Conservation (phyloP, 768 basidiomycete genomes). For the Leccinellum albellum region DNA sequence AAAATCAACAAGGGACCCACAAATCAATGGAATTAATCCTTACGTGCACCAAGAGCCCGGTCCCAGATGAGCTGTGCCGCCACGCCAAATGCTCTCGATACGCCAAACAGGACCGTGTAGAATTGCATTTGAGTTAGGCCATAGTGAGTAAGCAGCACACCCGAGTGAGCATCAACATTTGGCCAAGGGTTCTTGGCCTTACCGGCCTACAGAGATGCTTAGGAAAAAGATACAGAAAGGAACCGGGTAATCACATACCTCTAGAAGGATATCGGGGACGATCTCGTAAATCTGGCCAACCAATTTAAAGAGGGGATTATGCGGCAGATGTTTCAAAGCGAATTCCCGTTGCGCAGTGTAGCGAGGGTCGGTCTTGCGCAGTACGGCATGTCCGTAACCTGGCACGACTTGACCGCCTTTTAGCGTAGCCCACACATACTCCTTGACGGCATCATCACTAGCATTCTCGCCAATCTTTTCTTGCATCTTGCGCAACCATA, state of each 20-base stretch:
- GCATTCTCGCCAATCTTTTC: constrained; percentile 80
- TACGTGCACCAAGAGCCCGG: constrained; percentile 86
- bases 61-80: constrained; percentile 91
- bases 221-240: background rate
- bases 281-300: constrained; percentile 86
- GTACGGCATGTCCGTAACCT: constrained; percentile 84
- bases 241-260: constrained; percentile 40
- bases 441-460: constrained; percentile 81
- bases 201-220: constrained; percentile 52
- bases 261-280: constrained; percentile 86
- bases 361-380: constrained; percentile 89
- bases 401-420: constrained; percentile 93
- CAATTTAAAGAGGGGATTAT: constrained; percentile 91
- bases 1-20: background rate
- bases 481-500: constrained; percentile 96
- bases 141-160: constrained; percentile 81
- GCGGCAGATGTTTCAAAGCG: constrained; percentile 76
- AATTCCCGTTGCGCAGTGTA: constrained; percentile 91
- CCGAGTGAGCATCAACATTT: constrained; percentile 97
- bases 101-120: constrained; percentile 97
- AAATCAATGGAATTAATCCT: constrained; percentile 29
- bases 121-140: constrained; percentile 89
- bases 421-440: constrained; percentile 94
- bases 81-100: constrained; percentile 91
- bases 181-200: constrained; percentile 96